Evolutionary conservation across 2,329 filamentous ascomycete species (phyloP).

Genomic region (Blastomyces percursus): DNA sequence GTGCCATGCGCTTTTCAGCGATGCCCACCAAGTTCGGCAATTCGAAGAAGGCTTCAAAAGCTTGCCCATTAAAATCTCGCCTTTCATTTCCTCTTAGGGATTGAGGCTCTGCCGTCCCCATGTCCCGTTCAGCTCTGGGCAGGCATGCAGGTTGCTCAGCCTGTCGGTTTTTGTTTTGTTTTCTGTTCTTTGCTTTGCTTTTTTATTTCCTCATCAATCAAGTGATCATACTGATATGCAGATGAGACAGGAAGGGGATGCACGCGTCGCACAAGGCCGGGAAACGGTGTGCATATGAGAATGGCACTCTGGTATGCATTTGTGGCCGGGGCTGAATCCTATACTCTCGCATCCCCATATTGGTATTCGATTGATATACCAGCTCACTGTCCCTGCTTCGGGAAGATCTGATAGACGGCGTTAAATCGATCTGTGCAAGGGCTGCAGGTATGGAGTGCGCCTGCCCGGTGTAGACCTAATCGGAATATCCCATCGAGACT

Average conservation of each 20-base stretch:
- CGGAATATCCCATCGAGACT: background rate
- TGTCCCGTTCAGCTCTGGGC: background rate
- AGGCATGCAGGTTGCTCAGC: background rate
- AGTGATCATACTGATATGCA: background rate
- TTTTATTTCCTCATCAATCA: background rate
- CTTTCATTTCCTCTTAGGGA: constrained; percentile 2
- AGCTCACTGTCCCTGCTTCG: background rate
- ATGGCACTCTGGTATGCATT: background rate
- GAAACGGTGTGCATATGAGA: background rate
- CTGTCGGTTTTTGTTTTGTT: background rate
- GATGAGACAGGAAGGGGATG: background rate
- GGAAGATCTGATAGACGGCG: background rate
- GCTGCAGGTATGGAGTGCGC: background rate
- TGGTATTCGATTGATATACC: background rate
- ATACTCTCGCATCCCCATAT: no score
- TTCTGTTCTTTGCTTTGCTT: background rate
- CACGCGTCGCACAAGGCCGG: background rate
- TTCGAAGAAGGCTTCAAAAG: background rate
- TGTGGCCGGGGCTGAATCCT: background rate
- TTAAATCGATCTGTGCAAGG: background rate
- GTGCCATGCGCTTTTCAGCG: background rate
- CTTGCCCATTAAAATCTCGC: background rate
- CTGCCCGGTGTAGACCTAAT: background rate
- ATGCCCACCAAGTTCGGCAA: background rate
- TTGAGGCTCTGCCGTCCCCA: background rate